phyloP scores from a whole-genome alignment of 345 rosid species.

The Crucihimalaya himalaica region DNA sequence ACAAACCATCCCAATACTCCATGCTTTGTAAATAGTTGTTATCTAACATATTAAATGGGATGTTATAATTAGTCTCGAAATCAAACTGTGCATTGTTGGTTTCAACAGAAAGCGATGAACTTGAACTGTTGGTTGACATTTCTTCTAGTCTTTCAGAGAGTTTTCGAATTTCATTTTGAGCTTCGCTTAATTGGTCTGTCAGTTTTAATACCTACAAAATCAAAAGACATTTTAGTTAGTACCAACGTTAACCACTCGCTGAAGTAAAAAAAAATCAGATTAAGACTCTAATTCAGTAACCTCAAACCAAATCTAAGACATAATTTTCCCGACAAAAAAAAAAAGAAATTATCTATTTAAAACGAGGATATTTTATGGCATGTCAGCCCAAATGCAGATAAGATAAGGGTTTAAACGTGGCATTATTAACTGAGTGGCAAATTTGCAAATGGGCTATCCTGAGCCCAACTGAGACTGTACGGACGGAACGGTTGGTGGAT shows the following conservation, averaged over 20 bases:
- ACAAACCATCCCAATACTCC: constrained; percentile 58
- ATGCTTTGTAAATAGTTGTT: constrained; percentile 41
- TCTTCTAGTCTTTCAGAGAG: constrained; percentile 48
- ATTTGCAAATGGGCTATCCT: constrained; percentile 8
- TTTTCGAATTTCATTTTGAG: constrained; percentile 57
- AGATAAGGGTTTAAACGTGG: not conserved
- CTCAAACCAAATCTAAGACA: no score
- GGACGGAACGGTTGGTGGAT: constrained; percentile 25
- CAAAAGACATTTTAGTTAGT: not conserved
- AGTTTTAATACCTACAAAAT: constrained; percentile 57
- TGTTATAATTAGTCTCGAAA: constrained; percentile 48
- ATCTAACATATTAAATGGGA: constrained; percentile 48
- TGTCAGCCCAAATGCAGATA: constrained; percentile 23
- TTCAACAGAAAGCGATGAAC: constrained; percentile 52
- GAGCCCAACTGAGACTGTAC: constrained; percentile 35
- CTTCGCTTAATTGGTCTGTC: constrained; percentile 49
- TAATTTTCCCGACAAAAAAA: no score
- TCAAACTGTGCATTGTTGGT: constrained; percentile 47
- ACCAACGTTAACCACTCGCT: not conserved
- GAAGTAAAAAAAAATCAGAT: not conserved
- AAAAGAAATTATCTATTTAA: no score
- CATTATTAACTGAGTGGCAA: not conserved
- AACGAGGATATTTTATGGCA: constrained; percentile 9
- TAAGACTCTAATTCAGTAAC: no score
- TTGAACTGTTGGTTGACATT: constrained; percentile 52